Percentiles rank a stretch among this genome's conserved stretches.
Evolutionary conservation across 208 protist species (phyloP).

Genomic region (Novymonas esmeraldas): DNA sequence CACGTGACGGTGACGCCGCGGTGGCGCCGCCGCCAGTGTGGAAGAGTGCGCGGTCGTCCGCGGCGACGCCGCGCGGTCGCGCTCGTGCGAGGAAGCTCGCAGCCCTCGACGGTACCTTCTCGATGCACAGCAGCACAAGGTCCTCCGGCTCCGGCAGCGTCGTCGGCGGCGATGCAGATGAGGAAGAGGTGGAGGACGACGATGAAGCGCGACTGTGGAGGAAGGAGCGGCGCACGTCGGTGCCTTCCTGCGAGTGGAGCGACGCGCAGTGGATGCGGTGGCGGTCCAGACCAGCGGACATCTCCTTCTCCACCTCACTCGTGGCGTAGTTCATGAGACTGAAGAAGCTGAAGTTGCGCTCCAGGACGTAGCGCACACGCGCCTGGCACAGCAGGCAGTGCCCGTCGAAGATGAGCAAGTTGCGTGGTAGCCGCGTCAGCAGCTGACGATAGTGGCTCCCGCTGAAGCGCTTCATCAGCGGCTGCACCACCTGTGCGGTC

Average conservation of each 20-base stretch:
- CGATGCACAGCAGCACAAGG: constrained; percentile 67
- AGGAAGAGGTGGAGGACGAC: constrained; percentile 1
- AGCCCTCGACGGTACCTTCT: constrained; percentile 67
- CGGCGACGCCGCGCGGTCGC: constrained; percentile 14
- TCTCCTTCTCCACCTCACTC: constrained; percentile 25
- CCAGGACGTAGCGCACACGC: constrained; percentile 69
- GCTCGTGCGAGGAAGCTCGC: constrained; percentile 41
- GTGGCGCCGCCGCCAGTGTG: neutral
- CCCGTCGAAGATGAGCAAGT: constrained; percentile 82
- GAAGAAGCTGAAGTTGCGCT: constrained; percentile 89
- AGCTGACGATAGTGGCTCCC: constrained; percentile 43
- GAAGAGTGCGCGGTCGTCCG: constrained; percentile 29
- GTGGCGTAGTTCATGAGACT: constrained; percentile 42
- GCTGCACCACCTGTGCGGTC: too few species aligned
- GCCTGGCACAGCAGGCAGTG: constrained; percentile 80
- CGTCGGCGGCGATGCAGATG: neutral
- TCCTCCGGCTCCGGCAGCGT: constrained; percentile 34
- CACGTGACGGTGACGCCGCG: neutral
- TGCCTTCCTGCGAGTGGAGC: constrained; percentile 55
- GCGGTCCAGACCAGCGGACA: constrained; percentile 43
- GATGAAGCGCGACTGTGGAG: constrained; percentile 17
- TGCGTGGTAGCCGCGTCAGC: constrained; percentile 69
- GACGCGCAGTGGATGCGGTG: constrained; percentile 73
- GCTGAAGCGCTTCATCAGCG: constrained; percentile 35
- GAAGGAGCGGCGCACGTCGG: constrained; percentile 52